Evolutionary conservation across 345 rosid species (phyloP).

Genomic region (Moringa oleifera): DNA sequence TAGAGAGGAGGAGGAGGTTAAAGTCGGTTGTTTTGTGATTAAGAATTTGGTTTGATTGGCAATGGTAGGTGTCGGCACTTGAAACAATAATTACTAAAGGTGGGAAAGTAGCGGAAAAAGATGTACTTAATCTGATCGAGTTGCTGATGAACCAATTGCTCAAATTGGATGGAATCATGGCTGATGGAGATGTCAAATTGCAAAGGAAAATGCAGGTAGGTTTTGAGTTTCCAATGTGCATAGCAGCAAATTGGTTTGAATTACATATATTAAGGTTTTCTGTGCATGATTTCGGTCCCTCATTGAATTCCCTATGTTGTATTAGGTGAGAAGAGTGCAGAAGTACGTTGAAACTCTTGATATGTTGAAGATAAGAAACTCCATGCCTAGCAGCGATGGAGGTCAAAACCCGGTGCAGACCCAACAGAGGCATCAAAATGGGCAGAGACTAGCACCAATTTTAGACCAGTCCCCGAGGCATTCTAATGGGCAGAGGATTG

Average conservation of each 20-base stretch:
- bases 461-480: conserved; percentile 25
- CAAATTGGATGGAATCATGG: conserved; percentile 78
- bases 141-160: conserved; percentile 91
- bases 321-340: conserved; percentile 90
- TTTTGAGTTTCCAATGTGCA: neutral
- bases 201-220: conserved; percentile 97
- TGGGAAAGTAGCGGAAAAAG: conserved; percentile 73
- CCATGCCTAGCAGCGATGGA: conserved; percentile 41
- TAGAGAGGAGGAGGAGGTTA: too few relatives aligned
- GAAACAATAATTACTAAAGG: conserved; percentile 69
- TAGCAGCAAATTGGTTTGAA: neutral
- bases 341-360: conserved; percentile 87
- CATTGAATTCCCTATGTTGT: neutral
- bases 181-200: conserved; percentile 84
- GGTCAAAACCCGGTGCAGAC: conserved; percentile 25
- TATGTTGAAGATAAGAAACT: conserved; percentile 75
- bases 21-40: neutral
- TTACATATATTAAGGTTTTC: neutral
- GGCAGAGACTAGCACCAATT: conserved; percentile 22
- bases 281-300: neutral
- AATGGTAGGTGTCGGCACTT: conserved; percentile 69
- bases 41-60: conserved; percentile 1
- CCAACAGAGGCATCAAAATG: conserved; percentile 35
- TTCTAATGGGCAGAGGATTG: conserved; percentile 24
- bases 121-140: conserved; percentile 59